Evolutionary conservation across 495 filamentous ascomycete genomes (phyloP).

Genomic region (Xylaria bambusicola): DNA sequence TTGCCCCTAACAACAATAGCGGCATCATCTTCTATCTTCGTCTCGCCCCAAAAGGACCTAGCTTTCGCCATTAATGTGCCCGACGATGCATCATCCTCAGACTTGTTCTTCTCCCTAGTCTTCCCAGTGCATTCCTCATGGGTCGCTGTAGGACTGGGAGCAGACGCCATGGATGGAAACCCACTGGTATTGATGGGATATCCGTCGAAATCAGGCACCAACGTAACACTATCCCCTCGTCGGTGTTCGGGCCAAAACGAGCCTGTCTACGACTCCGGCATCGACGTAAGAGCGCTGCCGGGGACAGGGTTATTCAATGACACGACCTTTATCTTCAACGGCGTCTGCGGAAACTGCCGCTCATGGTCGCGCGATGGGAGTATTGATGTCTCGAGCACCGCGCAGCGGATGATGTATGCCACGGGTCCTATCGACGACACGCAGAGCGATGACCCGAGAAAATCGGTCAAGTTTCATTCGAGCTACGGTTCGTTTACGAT

Average conservation of each 20-base stretch:
- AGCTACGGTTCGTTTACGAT: slow-evolving; percentile 58
- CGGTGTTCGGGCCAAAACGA: slow-evolving; percentile 47
- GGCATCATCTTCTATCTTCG: slow-evolving; percentile 37
- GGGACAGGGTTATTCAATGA: slow-evolving; percentile 46
- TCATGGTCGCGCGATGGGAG: slow-evolving; percentile 41
- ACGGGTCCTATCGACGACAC: slow-evolving; percentile 43
- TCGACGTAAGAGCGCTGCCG: slow-evolving; percentile 41
- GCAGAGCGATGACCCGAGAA: slow-evolving; percentile 41
- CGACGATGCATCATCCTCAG: slow-evolving; percentile 32
- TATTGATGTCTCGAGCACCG: slow-evolving; percentile 38
- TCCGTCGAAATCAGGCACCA: slow-evolving; percentile 41
- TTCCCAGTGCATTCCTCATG: slow-evolving; percentile 44
- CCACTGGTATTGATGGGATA: slow-evolving; percentile 55
- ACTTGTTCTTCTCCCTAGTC: slow-evolving; percentile 53
- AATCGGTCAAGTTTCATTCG: slow-evolving; percentile 53
- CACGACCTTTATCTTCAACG: slow-evolving; percentile 46
- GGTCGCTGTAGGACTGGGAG: slow-evolving; percentile 56
- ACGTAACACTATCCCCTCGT: slow-evolving; percentile 54
- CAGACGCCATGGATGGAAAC: slow-evolving; percentile 48
- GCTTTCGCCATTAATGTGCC: slow-evolving; percentile 51
- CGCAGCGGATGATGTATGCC: slow-evolving; percentile 59
- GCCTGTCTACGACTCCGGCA: slow-evolving; percentile 44
- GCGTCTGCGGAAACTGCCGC: slow-evolving; percentile 51
- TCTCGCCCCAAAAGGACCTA: slow-evolving; percentile 38
- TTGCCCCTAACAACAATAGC: slow-evolving; percentile 19